A percentile compares a stretch with the other conserved stretches of the same genome.
Conservation (phyloP, 805 yeast species). For the Danielozyma ontarioensis region DNA sequence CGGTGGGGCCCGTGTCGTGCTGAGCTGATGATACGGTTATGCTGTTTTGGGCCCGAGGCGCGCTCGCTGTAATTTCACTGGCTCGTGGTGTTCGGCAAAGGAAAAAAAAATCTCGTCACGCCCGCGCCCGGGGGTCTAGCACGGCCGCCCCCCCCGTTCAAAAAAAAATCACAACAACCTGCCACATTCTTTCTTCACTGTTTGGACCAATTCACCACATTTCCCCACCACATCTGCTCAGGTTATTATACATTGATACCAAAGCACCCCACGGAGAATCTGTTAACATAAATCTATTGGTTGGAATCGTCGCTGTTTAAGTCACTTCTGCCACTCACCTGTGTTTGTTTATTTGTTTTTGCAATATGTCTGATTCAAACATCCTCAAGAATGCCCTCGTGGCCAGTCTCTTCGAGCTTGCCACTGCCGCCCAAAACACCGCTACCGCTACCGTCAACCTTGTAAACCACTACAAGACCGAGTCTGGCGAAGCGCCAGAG, state of each 20-base stretch:
- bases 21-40: too few relatives aligned
- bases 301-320: too few relatives aligned
- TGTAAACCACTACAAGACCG: constrained; percentile 66
- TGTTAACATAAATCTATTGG: too few relatives aligned
- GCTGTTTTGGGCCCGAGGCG: neutral
- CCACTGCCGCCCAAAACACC: constrained; percentile 83
- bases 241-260: too few relatives aligned
- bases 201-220: too few relatives aligned
- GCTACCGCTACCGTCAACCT: constrained; percentile 76
- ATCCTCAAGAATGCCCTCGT: constrained; percentile 43
- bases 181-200: neutral
- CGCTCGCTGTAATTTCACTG: neutral
- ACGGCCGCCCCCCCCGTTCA: neutral
- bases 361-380: constrained; percentile 13
- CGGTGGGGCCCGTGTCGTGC: too few relatives aligned
- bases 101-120: neutral
- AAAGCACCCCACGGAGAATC: neutral
- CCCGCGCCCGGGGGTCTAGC: neutral
- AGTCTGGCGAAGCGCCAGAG: constrained; percentile 40
- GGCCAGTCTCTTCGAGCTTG: constrained; percentile 72
- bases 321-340: too few relatives aligned
- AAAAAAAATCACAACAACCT: neutral
- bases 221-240: neutral
- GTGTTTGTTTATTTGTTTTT: too few relatives aligned
- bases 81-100: neutral